These are phyloP conservation scores for Leccinum griseonigrum DNA, from an alignment of 1,284 basidiomycete species.

Conservation along the genomic window DNA sequence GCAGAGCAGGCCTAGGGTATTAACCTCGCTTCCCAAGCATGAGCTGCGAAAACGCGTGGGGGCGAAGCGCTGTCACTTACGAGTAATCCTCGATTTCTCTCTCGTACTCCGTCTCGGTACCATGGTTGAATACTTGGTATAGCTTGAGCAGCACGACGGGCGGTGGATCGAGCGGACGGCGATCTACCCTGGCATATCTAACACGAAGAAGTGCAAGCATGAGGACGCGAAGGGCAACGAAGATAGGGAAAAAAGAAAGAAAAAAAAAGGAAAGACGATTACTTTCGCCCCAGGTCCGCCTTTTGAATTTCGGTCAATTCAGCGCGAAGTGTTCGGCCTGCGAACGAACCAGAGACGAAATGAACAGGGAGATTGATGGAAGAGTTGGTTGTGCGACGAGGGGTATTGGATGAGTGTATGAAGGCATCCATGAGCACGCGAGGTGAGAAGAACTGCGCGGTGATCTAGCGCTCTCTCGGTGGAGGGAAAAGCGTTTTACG, in stretches of 20 bases:
- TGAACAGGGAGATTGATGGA: conserved; percentile 45
- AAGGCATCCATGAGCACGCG: conserved; percentile 21
- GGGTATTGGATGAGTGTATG: conserved; percentile 14
- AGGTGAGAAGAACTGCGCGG: not conserved
- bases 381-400: conserved; percentile 31
- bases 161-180: conserved; percentile 62
- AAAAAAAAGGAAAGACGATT: conserved; percentile 12
- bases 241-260: not conserved
- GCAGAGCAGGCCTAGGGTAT: conserved; percentile 56
- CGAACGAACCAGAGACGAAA: conserved; percentile 58
- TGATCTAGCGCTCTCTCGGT: conserved; percentile 11
- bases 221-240: conserved; percentile 9
- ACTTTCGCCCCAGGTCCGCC: conserved; percentile 66
- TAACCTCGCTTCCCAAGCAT: conserved; percentile 38
- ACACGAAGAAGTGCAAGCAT: not conserved
- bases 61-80: conserved; percentile 32
- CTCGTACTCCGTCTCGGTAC: conserved; percentile 40
- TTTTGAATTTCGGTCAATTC: conserved; percentile 62
- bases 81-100: conserved; percentile 45
- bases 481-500: conserved; percentile 9
- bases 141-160: conserved; percentile 56
- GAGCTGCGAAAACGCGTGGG: not conserved
- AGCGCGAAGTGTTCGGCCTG: conserved; percentile 55
- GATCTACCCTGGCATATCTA: conserved; percentile 59
- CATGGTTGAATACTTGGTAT: conserved; percentile 43